A percentile compares a stretch with the other conserved stretches of the same genome.
These are phyloP conservation scores for Endoconidiophora laricicola DNA, from an alignment of 2,329 filamentous ascomycete genomes.

Conservation along the genomic window DNA sequence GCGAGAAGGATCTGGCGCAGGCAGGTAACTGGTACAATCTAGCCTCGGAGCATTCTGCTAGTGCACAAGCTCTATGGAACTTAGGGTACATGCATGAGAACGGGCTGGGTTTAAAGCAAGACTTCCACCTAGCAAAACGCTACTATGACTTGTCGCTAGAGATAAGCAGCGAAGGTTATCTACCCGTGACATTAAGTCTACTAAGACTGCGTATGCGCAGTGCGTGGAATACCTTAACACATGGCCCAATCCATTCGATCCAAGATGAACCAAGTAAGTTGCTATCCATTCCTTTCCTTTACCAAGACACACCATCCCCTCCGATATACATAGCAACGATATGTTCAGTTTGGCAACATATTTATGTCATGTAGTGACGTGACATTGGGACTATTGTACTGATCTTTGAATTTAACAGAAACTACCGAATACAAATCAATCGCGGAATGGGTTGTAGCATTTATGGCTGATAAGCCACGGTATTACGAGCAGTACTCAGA, in stretches of 20 bases:
- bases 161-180: slow-evolving; percentile 82
- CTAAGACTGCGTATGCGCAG: slow-evolving; percentile 71
- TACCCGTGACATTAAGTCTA: slow-evolving; percentile 78
- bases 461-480: slow-evolving; percentile 53
- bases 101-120: slow-evolving; percentile 77
- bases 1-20: slow-evolving; percentile 57
- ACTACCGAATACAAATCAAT: slow-evolving; percentile 59
- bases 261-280: slow-evolving; percentile 70
- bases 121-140: slow-evolving; percentile 91
- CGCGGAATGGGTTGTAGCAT: slow-evolving; percentile 73
- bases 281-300: not conserved
- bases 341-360: not conserved
- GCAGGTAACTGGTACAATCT: slow-evolving; percentile 86
- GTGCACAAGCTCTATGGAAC: slow-evolving; percentile 91
- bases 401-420: slow-evolving; percentile 26
- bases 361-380: not conserved
- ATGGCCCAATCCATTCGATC: slow-evolving; percentile 84
- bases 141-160: slow-evolving; percentile 89
- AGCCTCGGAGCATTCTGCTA: slow-evolving; percentile 79
- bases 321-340: not conserved
- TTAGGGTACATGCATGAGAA: slow-evolving; percentile 99
- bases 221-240: slow-evolving; percentile 86
- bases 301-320: not conserved
- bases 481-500: slow-evolving; percentile 49
- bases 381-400: not conserved